Evolutionary conservation across 441 rosid genomes (phyloP).

Genomic region (Raphanus hybrid): DNA sequence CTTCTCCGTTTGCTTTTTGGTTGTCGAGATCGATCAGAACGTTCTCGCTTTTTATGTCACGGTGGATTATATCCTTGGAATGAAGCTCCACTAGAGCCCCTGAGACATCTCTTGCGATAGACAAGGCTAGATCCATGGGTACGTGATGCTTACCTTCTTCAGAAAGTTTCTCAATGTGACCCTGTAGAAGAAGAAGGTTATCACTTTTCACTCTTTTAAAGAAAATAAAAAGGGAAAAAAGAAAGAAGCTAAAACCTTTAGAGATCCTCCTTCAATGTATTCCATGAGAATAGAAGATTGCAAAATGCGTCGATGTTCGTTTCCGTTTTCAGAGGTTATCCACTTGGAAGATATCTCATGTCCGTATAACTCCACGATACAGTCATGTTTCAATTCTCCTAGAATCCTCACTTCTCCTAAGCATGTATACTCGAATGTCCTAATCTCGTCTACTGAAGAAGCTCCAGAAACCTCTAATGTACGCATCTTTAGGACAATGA

Average conservation of each 20-base stretch:
- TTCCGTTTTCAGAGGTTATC: slow-evolving; percentile 68
- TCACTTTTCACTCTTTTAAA: neutral
- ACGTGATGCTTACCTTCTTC: slow-evolving; percentile 71
- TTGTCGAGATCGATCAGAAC: slow-evolving; percentile 77
- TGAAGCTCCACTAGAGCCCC: slow-evolving; percentile 85
- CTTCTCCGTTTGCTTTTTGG: slow-evolving; percentile 53
- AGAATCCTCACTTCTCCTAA: slow-evolving; percentile 88
- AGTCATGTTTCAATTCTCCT: slow-evolving; percentile 75
- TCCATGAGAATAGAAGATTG: slow-evolving; percentile 84
- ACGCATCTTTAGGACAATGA: slow-evolving; percentile 57
- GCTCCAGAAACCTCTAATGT: slow-evolving; percentile 60
- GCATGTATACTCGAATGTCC: slow-evolving; percentile 82
- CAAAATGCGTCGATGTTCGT: slow-evolving; percentile 55
- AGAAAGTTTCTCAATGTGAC: slow-evolving; percentile 68
- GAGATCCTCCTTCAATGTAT: slow-evolving; percentile 80
- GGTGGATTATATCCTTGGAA: slow-evolving; percentile 87
- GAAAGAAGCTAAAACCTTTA: slow-evolving; percentile 57
- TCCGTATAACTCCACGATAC: slow-evolving; percentile 88
- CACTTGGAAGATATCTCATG: slow-evolving; percentile 84
- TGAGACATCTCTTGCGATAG: slow-evolving; percentile 77
- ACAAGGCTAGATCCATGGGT: slow-evolving; percentile 66
- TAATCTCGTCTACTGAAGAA: slow-evolving; percentile 62
- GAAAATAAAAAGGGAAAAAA: too few relatives aligned
- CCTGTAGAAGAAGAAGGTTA: slow-evolving; percentile 46
- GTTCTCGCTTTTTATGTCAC: slow-evolving; percentile 96